Conservation (phyloP, 345 rosid species). For the Carallia pectinifolia region DNA sequence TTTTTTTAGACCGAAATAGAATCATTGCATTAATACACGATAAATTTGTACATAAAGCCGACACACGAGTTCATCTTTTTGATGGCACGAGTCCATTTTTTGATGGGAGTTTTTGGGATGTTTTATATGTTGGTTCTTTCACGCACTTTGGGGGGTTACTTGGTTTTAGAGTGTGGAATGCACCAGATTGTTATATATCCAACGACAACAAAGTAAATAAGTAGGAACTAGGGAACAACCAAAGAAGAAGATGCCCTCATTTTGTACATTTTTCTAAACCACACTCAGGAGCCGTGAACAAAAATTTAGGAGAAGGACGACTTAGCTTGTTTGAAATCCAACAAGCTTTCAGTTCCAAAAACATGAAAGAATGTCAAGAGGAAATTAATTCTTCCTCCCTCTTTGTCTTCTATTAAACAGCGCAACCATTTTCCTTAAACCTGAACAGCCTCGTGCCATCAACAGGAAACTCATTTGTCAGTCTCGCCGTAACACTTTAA, state of each 20-base stretch:
- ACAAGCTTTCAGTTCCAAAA: slow-evolving; percentile 11
- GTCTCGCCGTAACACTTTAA: background rate
- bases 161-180: no score
- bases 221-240: background rate
- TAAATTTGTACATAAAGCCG: no score
- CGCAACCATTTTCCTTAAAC: background rate
- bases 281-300: slow-evolving; percentile 8
- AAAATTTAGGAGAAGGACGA: slow-evolving; percentile 16
- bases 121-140: no score
- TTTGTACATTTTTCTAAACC: slow-evolving; percentile 5
- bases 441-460: background rate
- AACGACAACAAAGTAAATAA: no score
- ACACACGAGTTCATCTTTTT: no score
- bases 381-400: background rate
- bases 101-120: no score
- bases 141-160: no score
- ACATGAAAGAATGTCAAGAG: background rate
- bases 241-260: background rate
- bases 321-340: slow-evolving; percentile 13
- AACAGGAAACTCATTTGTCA: background rate
- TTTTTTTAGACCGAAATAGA: no score
- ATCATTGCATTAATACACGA: no score
- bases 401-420: background rate
- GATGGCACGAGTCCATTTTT: no score
- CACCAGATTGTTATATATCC: no score